Evolutionary conservation across 1,284 basidiomycete species (phyloP).

Genomic region (Earliella scabrosa): DNA sequence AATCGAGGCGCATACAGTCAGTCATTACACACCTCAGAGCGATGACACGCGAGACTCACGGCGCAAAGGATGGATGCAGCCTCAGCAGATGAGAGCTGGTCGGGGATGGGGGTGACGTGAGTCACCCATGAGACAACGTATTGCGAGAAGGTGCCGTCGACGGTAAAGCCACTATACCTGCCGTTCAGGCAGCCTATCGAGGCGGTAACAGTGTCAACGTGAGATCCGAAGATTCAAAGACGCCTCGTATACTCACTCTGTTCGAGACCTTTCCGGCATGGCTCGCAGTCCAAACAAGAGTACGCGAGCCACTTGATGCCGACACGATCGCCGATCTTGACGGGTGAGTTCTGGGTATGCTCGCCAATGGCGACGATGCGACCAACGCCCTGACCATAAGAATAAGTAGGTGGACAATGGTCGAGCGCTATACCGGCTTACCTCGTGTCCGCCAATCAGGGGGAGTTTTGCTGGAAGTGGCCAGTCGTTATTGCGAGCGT

Average conservation of each 20-base stretch:
- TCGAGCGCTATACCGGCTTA: conserved; percentile 1
- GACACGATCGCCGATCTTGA: conserved; percentile 80
- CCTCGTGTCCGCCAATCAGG: conserved; percentile 85
- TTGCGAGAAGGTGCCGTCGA: conserved; percentile 87
- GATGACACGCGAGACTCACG: conserved; percentile 41
- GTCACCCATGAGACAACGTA: conserved; percentile 54
- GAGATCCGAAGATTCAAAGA: neutral
- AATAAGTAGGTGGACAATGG: neutral
- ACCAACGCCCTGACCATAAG: conserved; percentile 57
- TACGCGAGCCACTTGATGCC: conserved; percentile 81
- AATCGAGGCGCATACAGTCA: neutral
- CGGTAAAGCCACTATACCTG: conserved; percentile 72
- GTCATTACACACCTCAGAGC: neutral
- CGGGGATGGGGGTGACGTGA: conserved; percentile 79
- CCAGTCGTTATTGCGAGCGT: conserved; percentile 77
- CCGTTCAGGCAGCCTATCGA: conserved; percentile 61
- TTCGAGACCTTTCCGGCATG: conserved; percentile 75
- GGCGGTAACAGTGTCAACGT: conserved; percentile 22
- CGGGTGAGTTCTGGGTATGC: conserved; percentile 61
- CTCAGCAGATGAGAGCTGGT: conserved; percentile 61
- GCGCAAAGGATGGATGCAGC: conserved; percentile 88
- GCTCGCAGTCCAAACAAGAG: conserved; percentile 67
- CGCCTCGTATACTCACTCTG: conserved; percentile 54
- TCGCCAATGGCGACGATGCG: conserved; percentile 79
- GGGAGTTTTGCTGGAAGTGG: conserved; percentile 69